Conservation (phyloP, 2,329 filamentous ascomycete genomes). For the Sclerotinia trifoliorum region DNA sequence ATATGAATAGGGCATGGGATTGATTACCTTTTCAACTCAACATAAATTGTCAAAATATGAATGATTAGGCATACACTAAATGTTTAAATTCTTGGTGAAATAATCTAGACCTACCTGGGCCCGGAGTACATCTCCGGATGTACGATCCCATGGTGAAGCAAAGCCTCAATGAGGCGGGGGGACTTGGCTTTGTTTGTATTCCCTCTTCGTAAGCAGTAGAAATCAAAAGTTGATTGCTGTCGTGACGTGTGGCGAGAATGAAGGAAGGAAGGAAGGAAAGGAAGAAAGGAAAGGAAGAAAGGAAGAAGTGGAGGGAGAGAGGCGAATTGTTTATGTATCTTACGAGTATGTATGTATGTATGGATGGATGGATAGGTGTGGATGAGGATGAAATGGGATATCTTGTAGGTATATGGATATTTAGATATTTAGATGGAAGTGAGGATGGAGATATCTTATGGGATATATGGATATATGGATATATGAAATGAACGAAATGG, state of each 20-base stretch:
- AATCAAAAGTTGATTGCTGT: not conserved
- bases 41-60: not conserved
- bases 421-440: too few relatives aligned
- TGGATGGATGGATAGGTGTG: too few relatives aligned
- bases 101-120: not conserved
- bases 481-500: too few relatives aligned
- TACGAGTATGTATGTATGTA: too few relatives aligned
- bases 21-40: not conserved
- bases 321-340: too few relatives aligned
- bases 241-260: not conserved
- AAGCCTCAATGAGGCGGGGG: not conserved
- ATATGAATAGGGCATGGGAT: not conserved
- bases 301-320: too few relatives aligned
- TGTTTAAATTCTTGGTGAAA: not conserved
- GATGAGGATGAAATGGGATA: too few relatives aligned
- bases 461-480: too few relatives aligned
- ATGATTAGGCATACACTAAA: not conserved
- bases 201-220: not conserved
- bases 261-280: not conserved
- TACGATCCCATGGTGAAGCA: not conserved
- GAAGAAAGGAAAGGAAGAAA: too few relatives aligned
- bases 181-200: too few relatives aligned
- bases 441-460: too few relatives aligned
- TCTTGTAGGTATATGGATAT: too few relatives aligned
- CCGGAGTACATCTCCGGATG: not conserved